Evolutionary conservation across 2,329 filamentous ascomycete species (phyloP), one percentile per base, ranked within the genome.

Genomic region (Xylariomycetidae sp.): DNA sequence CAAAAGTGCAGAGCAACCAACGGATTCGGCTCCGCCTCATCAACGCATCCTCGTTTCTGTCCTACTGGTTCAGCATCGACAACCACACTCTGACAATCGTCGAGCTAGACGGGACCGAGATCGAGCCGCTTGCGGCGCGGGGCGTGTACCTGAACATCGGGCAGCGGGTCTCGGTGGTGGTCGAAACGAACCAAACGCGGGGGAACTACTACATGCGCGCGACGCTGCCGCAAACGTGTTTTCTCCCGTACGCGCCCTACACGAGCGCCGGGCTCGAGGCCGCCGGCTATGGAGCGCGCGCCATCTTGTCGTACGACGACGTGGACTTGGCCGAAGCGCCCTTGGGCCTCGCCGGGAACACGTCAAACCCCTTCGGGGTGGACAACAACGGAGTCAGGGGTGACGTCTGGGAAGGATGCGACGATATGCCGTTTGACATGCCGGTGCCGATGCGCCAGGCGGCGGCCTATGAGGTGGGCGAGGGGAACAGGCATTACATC

Each of bases 81-180:
- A 53, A 50, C 44, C 62, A 65, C 46, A 50, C 48, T 4, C 38
- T 66, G 3, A 44, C 51, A 1, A 54, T 65, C 17, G 51, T 65
- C 25, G 62, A 66, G 45, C 53, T 65, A 2, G 62, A 65, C 46
- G 62, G 62, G 12, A 46, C 60, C 11, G 61, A 65, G 36, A 50
- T 64, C 23, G 46, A 53, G 16, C 60, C 62, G 12, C 45, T 61
- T 10, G 4, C 38, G 3, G 49, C 49, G 2, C 48, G 51, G 12
- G 59, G 62, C 29, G 54, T 65, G 3, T 63, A 62, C 25, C 38
- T 65, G 26, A 62, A 63, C 31, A 49, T 62, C 0, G 63, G 60
- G 2, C 63, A 66, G 45, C 55, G 63, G 4, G 61, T 52, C 25
- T 59, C 55, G 5, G 56, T 64, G 6, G 33, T 64, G n/a, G 20